Base-by-base conservation (phyloP, 371 early-diverging fungal species). In the Smittium culicis region DNA sequence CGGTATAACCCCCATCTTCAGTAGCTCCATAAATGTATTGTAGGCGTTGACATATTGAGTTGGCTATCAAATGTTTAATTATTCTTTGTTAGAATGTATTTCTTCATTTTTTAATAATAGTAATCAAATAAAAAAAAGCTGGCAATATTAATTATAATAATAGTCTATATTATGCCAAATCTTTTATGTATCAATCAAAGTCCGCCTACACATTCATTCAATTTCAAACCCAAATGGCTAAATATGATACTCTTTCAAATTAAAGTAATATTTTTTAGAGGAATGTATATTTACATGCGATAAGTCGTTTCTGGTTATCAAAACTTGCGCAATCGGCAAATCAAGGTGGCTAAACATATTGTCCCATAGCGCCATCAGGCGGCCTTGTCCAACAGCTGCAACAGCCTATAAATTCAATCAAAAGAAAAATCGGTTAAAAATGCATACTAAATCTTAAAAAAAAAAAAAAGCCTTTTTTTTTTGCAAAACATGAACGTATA, bases 311-410 rank as follows among this genome's bases (percentile, higher is more conserved):
- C 90, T 81, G 30, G 96, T 92, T 61, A 96, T 77, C 35, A 96
- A 79, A 35, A 96, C 87, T 74, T 96, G 96, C 17, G 94, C 95
- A 31, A 94, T 88, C 14, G 93, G 90, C 70, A 89, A 88, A 63
- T 88, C 87, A 70, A 93, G 88, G 75, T 91, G 88, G 34, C 86
- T 85, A 81, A 96, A 96, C 54, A 95, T 81, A 70, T 87, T 85
- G 77, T 93, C 94, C 70, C 92, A 96, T 71, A 93, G 80, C 57
- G 91, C 88, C 94, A 96, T 96, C 70, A 96, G 78, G 27, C 92
- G 83, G 34, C 92, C 93, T 77, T 96, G 97, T 35, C 97, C 97
- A 28, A 96, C 89, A 33, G 94, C 94, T 34, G 96, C 96, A 55
- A 93, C 86, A 32, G 95, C 96, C 92, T 95, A 70, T 33, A 62